Evolutionary conservation across 1,139 yeast species (phyloP).

Genomic region (Debaryomyces nepalensis): DNA sequence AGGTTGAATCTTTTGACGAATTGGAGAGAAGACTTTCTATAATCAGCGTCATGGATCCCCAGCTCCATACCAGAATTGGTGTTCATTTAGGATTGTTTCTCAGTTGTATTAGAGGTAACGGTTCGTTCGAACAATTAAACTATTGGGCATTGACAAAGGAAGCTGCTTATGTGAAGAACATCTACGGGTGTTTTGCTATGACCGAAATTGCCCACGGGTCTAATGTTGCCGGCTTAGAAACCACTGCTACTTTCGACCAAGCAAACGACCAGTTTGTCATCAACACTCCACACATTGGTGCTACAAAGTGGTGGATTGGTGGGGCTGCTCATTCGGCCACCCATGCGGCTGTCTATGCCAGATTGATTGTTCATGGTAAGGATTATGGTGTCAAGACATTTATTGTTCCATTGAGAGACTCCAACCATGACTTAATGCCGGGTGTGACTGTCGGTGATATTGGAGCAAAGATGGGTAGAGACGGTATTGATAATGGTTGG

Average conservation of each 20-base stretch:
- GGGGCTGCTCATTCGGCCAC: conserved; percentile 96
- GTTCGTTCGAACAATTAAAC: conserved; percentile 56
- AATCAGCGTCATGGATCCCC: conserved; percentile 54
- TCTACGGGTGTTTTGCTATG: conserved; percentile 93
- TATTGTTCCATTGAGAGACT: conserved; percentile 85
- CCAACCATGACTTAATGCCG: conserved; percentile 68
- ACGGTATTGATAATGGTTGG: conserved; percentile 93
- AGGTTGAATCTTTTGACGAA: conserved; percentile 40
- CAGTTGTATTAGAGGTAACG: conserved; percentile 53
- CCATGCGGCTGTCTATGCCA: conserved; percentile 79
- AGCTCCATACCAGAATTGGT: conserved; percentile 52
- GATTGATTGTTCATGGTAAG: conserved; percentile 77
- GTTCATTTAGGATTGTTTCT: conserved; percentile 57
- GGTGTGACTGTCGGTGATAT: conserved; percentile 89
- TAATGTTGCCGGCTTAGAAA: conserved; percentile 88
- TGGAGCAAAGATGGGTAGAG: conserved; percentile 93
- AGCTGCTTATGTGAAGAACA: conserved; percentile 62
- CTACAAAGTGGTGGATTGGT: conserved; percentile 98
- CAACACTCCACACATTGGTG: conserved; percentile 87
- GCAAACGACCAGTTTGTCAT: conserved; percentile 69
- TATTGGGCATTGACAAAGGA: conserved; percentile 82
- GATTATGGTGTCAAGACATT: conserved; percentile 92
- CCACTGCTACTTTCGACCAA: conserved; percentile 82
- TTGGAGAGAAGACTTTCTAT: conserved; percentile 46
- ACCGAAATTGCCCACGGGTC: conserved; percentile 95